Evolutionary conservation across 176 grass and related monocot genomes (phyloP).

Genomic region (Poa annua): DNA sequence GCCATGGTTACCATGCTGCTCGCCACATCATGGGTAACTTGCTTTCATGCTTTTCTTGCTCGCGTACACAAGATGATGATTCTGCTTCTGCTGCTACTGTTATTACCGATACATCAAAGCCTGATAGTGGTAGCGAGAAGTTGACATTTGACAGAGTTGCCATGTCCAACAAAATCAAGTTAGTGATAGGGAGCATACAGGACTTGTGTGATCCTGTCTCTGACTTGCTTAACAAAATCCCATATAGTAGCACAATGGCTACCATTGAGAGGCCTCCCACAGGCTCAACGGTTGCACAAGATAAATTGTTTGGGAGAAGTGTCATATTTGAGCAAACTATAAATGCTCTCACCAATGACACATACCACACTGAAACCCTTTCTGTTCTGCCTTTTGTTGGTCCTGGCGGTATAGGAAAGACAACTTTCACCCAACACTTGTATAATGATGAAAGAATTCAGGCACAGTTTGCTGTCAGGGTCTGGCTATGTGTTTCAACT

Average conservation of each 20-base stretch:
- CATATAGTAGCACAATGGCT: neutral
- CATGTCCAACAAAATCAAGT: conserved; percentile 27
- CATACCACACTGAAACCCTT: neutral
- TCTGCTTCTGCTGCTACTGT: neutral
- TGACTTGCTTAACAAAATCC: neutral
- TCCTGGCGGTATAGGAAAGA: conserved; percentile 40
- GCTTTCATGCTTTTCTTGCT: conserved; percentile 24
- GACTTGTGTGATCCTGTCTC: neutral
- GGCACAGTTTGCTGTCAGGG: neutral
- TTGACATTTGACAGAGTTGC: neutral
- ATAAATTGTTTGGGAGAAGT: conserved; percentile 32
- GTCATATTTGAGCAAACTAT: neutral
- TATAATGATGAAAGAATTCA: neutral
- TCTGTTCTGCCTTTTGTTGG: conserved; percentile 51
- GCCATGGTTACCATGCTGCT: neutral
- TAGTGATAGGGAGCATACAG: neutral
- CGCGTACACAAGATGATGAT: neutral
- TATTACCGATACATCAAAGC: no score
- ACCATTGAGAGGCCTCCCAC: neutral
- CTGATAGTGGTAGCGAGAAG: neutral
- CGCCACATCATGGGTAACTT: conserved; percentile 7
- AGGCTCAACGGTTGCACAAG: neutral
- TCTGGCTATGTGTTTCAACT: conserved; percentile 50
- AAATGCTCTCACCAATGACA: neutral
- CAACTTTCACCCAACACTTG: neutral